Evolutionary conservation across 176 grass and related monocot species (phyloP).

Genomic region (Carex pumila): DNA sequence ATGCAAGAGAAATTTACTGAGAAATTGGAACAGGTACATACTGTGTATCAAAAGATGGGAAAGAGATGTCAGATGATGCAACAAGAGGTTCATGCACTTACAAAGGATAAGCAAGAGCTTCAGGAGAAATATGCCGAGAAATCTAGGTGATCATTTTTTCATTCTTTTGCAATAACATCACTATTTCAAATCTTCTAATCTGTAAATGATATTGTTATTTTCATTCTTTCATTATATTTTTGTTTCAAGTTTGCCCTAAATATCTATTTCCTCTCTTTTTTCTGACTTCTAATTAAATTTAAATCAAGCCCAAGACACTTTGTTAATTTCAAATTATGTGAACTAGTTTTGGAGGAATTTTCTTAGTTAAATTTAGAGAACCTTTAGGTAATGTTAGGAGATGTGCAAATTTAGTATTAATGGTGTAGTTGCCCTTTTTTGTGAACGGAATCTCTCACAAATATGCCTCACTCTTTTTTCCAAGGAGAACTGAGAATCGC

Average conservation of each 20-base stretch:
- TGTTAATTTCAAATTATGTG: not conserved
- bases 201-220: not conserved
- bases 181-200: not conserved
- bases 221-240: not conserved
- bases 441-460: not conserved
- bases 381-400: not conserved
- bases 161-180: not conserved
- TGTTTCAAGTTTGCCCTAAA: not conserved
- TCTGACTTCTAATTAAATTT: not conserved
- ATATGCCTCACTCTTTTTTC: not conserved
- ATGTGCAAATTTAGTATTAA: not conserved
- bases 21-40: slow-evolving; percentile 73
- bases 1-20: slow-evolving; percentile 83
- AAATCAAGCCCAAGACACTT: not conserved
- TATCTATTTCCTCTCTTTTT: not conserved
- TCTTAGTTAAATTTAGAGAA: not conserved
- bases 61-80: slow-evolving; percentile 87
- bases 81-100: slow-evolving; percentile 68
- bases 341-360: not conserved
- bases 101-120: slow-evolving; percentile 86
- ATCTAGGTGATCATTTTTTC: slow-evolving; percentile 54
- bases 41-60: slow-evolving; percentile 69
- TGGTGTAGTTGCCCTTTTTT: not conserved
- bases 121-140: slow-evolving; percentile 93
- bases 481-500: not conserved